Base-by-base conservation (phyloP, 352 stramenopile genomes). In the Pythium grandisporangium region DNA sequence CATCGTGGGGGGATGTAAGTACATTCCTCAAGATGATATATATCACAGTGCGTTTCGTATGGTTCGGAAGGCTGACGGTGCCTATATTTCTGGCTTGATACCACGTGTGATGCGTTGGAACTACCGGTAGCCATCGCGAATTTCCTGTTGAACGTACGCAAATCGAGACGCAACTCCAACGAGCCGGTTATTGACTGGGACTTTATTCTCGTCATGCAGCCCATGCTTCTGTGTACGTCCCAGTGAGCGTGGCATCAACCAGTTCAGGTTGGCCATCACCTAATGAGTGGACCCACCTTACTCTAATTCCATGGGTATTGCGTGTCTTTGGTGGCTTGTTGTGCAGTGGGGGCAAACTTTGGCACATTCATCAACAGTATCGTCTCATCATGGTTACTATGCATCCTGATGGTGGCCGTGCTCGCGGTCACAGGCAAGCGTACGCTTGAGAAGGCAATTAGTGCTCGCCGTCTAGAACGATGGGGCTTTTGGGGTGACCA, bases 171-270 rank as follows among this genome's bases (percentile, higher is more conserved):
- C 14, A 60, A 77, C 24, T 87, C 84, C 2, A 84, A 95, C 41
- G 52, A 88, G 29, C 88, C 93, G 14, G 66, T 98, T 5, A 95
- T 98, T 10, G 92, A 98, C 70, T 98, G 95, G 95, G 93, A 98
- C 62, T 70, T 98, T 25, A 96, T 98, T 41, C 55, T 98, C 11
- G 78, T 97, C 7, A 98, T 98, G 93, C 92, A 98, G 62, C 95
- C 95, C 5, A 69, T 96, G 55, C 53, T 85, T 6, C 29, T 85
- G 30, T 67, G 72, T 85, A 72, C 40, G 67, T 66, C n/a, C n/a
- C n/a, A n/a, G n/a, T n/a, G n/a, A n/a, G n/a, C n/a, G n/a, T n/a
- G n/a, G n/a, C n/a, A n/a, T n/a, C n/a, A n/a, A n/a, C n/a, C n/a
- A n/a, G n/a, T n/a, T n/a, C n/a, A n/a, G n/a, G n/a, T n/a, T n/a